Conservation (phyloP, 2,329 filamentous ascomycete species). For the Pestalotiopsis sp. region DNA sequence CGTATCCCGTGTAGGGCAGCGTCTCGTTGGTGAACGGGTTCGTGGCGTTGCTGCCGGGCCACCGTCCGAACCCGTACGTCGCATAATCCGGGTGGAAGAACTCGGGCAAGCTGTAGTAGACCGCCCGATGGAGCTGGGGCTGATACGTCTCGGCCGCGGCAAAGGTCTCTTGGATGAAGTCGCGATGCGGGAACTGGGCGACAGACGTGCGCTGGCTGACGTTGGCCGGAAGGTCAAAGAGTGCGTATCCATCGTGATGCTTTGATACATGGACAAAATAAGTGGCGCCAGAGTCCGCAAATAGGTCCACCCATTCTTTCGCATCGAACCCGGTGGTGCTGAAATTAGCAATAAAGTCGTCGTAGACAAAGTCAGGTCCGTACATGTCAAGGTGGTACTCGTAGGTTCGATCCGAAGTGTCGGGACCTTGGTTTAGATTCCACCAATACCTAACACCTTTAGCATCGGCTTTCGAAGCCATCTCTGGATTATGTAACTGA, state of each 20-base stretch:
- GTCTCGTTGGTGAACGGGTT: slow-evolving; percentile 46
- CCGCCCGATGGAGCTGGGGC: slow-evolving; percentile 44
- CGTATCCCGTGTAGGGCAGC: slow-evolving; percentile 46
- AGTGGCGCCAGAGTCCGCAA: slow-evolving; percentile 39
- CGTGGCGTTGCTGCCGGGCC: slow-evolving; percentile 34
- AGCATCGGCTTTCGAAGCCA: neutral
- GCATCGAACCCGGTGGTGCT: slow-evolving; percentile 52
- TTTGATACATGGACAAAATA: slow-evolving; percentile 52
- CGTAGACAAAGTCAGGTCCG: slow-evolving; percentile 54
- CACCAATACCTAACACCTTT: slow-evolving; percentile 12
- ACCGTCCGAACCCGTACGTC: slow-evolving; percentile 45
- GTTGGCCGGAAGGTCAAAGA: slow-evolving; percentile 43
- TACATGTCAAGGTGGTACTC: slow-evolving; percentile 54
- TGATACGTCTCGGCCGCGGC: slow-evolving; percentile 43
- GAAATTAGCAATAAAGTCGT: slow-evolving; percentile 58
- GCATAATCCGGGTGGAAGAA: slow-evolving; percentile 52
- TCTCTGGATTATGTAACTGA: slow-evolving; percentile 31
- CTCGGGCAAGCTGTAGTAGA: slow-evolving; percentile 52
- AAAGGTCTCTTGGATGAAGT: slow-evolving; percentile 46
- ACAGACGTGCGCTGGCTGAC: slow-evolving; percentile 41
- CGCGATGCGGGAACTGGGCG: slow-evolving; percentile 42
- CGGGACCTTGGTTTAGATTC: slow-evolving; percentile 38
- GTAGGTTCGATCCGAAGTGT: slow-evolving; percentile 43
- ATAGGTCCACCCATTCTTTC: slow-evolving; percentile 44
- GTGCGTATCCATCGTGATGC: slow-evolving; percentile 50